Evolutionary conservation across 1,139 yeast genomes (phyloP), one percentile per base, ranked within the genome.

Genomic region (Candida tropicalis): DNA sequence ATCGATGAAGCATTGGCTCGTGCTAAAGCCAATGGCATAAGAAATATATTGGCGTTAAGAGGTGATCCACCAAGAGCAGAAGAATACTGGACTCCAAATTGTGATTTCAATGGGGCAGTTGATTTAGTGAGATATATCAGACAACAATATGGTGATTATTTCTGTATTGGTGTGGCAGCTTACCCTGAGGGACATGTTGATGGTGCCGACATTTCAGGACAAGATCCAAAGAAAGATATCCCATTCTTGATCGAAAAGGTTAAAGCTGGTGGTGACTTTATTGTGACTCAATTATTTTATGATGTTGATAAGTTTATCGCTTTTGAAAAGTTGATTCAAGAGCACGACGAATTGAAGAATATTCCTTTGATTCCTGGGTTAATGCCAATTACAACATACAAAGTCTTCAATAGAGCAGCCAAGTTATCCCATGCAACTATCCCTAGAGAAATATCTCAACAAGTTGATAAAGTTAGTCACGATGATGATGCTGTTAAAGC

Each of bases 121-220:
- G 98, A 93, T 62, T 75, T 93, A 56, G 93, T 93, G 25, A 74
- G 66, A 51, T 89, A 91, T 59, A 91, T 93, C 53, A 82, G 79
- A 53, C 48, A 68, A 38, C 65, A 79, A 38, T 77, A 88, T 58
- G 96, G 88, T 12, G 83, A 84, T 58, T 83, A 80, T 58, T 87
- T 89, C 61, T 84, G 95, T 58, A 73, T 90, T 48, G 97, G 97
- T 40, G 97, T 90, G 7, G 97, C 96, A 3, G 96, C 93, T 1
- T 91, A 91, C 62, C 97, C 97, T 7, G 97, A 93, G 59, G 99
- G 99, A 18, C 98, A 93, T 65, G 90, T 87, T 35, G 95, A 88
- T 49, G 89, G 91, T 15, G 77, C 87, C 7, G 87, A 82, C 50
- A 71, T 67, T 41, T 65, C 79, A 5, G 68, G 70, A 33, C 96